Base-by-base conservation (phyloP, 306 rosid species). In the Elaeagnus macrophylla region DNA sequence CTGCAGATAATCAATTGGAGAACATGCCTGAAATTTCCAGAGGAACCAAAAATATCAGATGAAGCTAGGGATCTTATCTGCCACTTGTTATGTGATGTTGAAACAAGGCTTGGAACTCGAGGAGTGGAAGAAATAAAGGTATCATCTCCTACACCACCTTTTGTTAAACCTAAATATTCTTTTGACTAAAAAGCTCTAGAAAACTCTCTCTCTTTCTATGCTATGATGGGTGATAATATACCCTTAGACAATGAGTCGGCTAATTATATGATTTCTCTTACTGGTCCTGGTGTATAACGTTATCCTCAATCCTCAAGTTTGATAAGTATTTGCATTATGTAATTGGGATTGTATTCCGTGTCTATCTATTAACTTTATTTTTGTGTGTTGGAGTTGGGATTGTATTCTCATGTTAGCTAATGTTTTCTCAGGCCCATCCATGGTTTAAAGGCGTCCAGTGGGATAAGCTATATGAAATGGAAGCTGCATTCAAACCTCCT, bases 71-170 rank as follows among this genome's bases (percentile, higher is more conserved):
- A 87, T 77, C 72, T 93, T 73, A 87, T 93, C 60, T 72, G 85
- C 72, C 78, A 66, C 75, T 83, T 93, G 62, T 71, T 93, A 51
- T 93, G 99, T 73, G 91, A 87, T 66, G 99, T 93, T 54, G 99
- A 87, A 43, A 73, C 88, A 16, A 84, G 99, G 76, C 68, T 93
- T 66, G 99, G 99, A 60, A 84, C 96, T 37, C 70, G 69, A 65
- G 96, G 94, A 75, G 80, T 81, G 25, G 99, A 93, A 49, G 96
- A 93, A 84, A 77, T 93, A 63, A 93, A 93, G 94, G 99, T 87
- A 79, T 25, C 32, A 25, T 25, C 32, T 25, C 32, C 32, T 25
- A 5, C 32, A 78, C 38, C 36, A 55, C 58, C 35, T 60, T 56
- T 55, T 19, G 60, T 38, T 62, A 42, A 60, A 65, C n/a, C 58